phyloP scores from a whole-genome alignment of 768 basidiomycete genomes.

The Leccinum subtestaceum region DNA sequence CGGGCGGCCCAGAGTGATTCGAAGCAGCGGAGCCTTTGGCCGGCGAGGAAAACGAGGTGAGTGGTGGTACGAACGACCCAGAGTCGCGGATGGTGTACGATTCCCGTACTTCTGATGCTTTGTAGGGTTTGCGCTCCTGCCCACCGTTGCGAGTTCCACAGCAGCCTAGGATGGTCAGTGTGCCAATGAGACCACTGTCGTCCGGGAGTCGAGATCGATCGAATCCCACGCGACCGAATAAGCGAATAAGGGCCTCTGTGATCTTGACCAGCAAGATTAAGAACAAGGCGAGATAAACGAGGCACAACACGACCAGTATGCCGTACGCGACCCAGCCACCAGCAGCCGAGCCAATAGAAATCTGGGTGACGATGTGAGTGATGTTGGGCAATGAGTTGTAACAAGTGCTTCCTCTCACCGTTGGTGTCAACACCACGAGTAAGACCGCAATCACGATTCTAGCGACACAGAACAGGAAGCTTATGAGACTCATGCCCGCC shows the following conservation, averaged over 20 bases:
- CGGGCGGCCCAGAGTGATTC: constrained; percentile 50
- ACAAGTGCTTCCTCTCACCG: constrained; percentile 49
- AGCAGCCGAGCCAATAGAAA: constrained; percentile 76
- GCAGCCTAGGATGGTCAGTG: constrained; percentile 66
- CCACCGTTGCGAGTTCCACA: constrained; percentile 51
- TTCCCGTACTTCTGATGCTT: constrained; percentile 27
- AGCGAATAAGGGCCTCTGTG: constrained; percentile 76
- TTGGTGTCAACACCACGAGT: constrained; percentile 84
- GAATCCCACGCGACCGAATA: constrained; percentile 76
- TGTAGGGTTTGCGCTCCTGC: constrained; percentile 24
- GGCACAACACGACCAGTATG: constrained; percentile 76
- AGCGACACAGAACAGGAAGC: constrained; percentile 89
- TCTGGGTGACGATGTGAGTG: constrained; percentile 44
- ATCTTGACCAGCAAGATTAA: constrained; percentile 85
- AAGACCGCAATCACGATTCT: constrained; percentile 88
- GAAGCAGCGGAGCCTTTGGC: constrained; percentile 32
- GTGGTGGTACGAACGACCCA: constrained; percentile 51
- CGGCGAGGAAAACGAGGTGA: constrained; percentile 28
- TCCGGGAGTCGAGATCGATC: constrained; percentile 76
- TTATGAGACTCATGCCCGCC: constrained; percentile 94
- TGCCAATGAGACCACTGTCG: constrained; percentile 87
- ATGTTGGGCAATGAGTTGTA: not conserved
- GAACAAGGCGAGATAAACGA: constrained; percentile 81
- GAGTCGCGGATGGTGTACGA: constrained; percentile 36
- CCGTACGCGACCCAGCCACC: constrained; percentile 94